phyloP scores from a whole-genome alignment of 1,139 yeast genomes.

The Blastobotrys capitulatus region DNA sequence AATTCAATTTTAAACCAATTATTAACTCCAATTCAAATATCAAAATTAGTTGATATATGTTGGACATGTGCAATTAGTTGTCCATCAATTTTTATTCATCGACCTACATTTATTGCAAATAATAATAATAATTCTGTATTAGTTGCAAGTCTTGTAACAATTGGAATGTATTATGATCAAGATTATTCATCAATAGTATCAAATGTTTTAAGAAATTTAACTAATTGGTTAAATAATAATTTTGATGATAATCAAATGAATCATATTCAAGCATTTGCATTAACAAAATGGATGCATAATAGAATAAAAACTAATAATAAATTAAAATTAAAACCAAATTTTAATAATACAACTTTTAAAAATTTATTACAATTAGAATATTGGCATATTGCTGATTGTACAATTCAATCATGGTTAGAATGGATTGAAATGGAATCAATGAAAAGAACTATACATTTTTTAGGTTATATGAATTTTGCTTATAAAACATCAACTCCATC shows the following conservation, averaged over 20 bases:
- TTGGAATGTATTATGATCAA: slow-evolving; percentile 34
- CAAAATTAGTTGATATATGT: slow-evolving; percentile 9
- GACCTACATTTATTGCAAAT: slow-evolving; percentile 38
- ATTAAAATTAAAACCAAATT: too few relatives aligned
- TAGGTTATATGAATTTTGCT: slow-evolving; percentile 26
- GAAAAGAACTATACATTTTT: slow-evolving; percentile 28
- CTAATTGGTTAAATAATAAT: not conserved
- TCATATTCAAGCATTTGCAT: slow-evolving; percentile 7
- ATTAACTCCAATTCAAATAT: slow-evolving; percentile 1
- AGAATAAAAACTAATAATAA: not conserved
- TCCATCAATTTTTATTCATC: slow-evolving; percentile 33
- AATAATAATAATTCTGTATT: slow-evolving; percentile 30
- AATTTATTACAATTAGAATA: not conserved
- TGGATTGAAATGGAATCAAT: slow-evolving; percentile 32
- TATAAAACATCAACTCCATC: slow-evolving; percentile 15
- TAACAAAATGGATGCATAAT: slow-evolving; percentile 27
- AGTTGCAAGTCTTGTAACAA: slow-evolving; percentile 33
- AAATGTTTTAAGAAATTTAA: not conserved
- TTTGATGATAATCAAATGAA: not conserved
- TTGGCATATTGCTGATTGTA: not conserved
- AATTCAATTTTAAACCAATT: not conserved
- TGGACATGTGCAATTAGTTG: slow-evolving; percentile 16
- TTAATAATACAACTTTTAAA: too few relatives aligned
- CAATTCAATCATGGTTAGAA: slow-evolving; percentile 25
- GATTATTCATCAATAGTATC: not conserved